Evolutionary conservation across 306 rosid genomes (phyloP).

Genomic region (Rubus parviflorus): DNA sequence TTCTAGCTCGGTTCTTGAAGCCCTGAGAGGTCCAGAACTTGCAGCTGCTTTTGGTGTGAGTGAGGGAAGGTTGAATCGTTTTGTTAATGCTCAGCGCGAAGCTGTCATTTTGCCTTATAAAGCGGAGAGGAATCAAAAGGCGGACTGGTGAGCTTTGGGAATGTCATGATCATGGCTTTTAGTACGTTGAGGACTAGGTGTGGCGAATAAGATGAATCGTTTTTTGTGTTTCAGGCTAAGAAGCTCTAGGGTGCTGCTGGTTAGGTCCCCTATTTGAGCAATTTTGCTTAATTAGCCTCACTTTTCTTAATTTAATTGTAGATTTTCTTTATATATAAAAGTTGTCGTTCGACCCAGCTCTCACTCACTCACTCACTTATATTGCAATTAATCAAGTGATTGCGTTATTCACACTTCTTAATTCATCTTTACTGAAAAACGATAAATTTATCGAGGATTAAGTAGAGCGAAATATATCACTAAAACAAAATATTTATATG

Average conservation of each 20-base stretch:
- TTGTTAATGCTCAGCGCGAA: conserved; percentile 48
- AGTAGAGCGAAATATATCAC: no score
- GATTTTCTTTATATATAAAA: not conserved
- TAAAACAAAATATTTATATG: no score
- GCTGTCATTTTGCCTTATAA: conserved; percentile 46
- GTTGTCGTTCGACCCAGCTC: not conserved
- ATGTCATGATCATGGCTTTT: not conserved
- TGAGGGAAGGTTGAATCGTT: conserved; percentile 31
- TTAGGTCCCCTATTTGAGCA: not conserved
- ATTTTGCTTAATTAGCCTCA: not conserved
- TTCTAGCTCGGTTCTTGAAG: conserved; percentile 48
- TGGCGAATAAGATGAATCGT: not conserved
- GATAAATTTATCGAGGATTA: no score
- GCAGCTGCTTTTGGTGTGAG: conserved; percentile 63
- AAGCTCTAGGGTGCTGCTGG: not conserved
- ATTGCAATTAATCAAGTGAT: no score
- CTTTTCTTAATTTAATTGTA: not conserved
- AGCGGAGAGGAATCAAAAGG: not conserved
- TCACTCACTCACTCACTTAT: not conserved
- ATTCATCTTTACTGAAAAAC: no score
- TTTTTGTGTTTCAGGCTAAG: not conserved
- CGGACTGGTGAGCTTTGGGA: not conserved
- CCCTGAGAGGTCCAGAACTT: conserved; percentile 61
- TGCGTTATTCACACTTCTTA: no score
- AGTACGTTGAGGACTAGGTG: not conserved